Evolutionary conservation across 345 rosid species (phyloP), one percentile per base, ranked within the genome.

Genomic region (Salix udensis): DNA sequence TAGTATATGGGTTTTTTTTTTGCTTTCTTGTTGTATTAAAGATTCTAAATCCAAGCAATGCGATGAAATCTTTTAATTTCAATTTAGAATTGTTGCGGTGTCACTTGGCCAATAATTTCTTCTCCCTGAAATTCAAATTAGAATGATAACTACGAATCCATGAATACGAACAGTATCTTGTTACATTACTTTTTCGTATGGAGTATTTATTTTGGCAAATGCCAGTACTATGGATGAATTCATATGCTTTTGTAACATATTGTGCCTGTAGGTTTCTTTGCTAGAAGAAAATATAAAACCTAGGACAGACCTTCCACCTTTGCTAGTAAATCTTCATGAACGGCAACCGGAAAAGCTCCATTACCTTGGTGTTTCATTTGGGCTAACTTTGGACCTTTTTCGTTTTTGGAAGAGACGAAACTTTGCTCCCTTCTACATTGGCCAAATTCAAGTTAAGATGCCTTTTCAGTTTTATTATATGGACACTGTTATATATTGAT

Each of bases 331-430:
- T 86, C 92, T 90, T 78, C 80, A 72, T 46, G 99, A 96, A 73
- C 87, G 97, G 58, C 86, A 39, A 67, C 91, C 98, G 60, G 97
- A 96, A 80, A 96, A 87, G 79, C 96, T 96, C 37, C 90, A 96
- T 81, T 96, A 93, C 78, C 78, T 96, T 40, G 99, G 93, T 82
- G 99, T 93, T 73, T 96, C 99, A 71, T 96, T 96, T 85, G 99
- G 99, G 83, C 97, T 96, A 74, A 96, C 98, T 46, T 81, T 92
- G 85, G 99, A 92, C 80, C 98, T 96, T 72, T 88, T 91, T 65
- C 97, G 97, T 75, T 96, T 96, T 72, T 96, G 99, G 99, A 86
- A 92, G 87, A 93, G 86, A 77, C 97, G 84, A 80, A 92, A 86
- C 74, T 96, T 96, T 86, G 89, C 91, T 67, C 99, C 99, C 6